Evolutionary conservation across 2,329 filamentous ascomycete genomes (phyloP), one percentile per base, ranked within the genome.

Genomic region (Geoglossum cookeanum): DNA sequence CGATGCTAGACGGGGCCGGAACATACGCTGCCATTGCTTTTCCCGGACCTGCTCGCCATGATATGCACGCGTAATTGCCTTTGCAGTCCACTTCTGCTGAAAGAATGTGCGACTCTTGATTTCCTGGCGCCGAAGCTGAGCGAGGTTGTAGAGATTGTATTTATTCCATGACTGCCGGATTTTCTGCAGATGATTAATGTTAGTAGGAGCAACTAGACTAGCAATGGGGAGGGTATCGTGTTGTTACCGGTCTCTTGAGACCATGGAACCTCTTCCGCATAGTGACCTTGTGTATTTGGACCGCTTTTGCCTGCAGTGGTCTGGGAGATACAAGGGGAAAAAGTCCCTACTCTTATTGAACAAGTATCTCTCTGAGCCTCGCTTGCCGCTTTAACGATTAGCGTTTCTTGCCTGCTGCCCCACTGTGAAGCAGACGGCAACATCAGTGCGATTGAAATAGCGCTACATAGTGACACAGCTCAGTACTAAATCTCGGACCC

Each of bases 1-100:
- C 59, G 87, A 83, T 59, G 84, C 80, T 60, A 95, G 76, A 63
- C 84, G 83, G 62, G 85, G 80, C 63, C 80, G 83, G 74, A 98
- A 98, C 79, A 95, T 90, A 68, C 86, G 85, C 71, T 86, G 79
- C 92, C 92, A 98, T 73, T 92, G 85, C 68, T 85, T 83, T 74
- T 98, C 92, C 62, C 84, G 82, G 63, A 98, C 84, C 67, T 95
- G 87, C 68, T 96, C 91, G 70, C 91, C 92, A 73, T 98, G 92
- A 71, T 97, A 98, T 61, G 78, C 83, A 63, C 92, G 83, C 47
- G 87, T 80, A 62, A 83, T 70, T 27, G 89, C 81, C 72, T 98
- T 98, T 65, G 91, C 87, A 1, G 73, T 71, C 91, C 91, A 98
- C 84, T 98, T 98, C 72, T 97, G 91, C 76, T 97, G 91, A 78